Base-by-base conservation (phyloP, 202 grass and related monocot species). In the Saccharum hybrid region DNA sequence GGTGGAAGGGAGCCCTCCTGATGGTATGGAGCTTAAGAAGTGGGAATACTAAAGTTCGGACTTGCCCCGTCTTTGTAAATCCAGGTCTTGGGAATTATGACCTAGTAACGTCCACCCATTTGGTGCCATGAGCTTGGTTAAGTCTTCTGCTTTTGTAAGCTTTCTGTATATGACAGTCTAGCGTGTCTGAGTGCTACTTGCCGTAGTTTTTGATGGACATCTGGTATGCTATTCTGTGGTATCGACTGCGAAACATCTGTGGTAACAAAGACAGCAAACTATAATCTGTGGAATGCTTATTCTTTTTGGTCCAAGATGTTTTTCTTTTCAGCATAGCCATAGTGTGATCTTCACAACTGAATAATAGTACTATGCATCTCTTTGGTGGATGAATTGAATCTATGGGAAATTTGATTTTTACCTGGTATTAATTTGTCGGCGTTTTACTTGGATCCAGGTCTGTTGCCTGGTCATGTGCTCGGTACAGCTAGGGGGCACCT, bases 11-110 rank as follows among this genome's bases (percentile, higher is more conserved):
- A 99, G 91, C 86, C 96, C 96, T 31, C 96, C 96, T 45, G 93
- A 99, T 73, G 96, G 96, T 19, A 96, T 99, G 96, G 91, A 96
- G 65, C 62, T 99, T n/a, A 99, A 90, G 81, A 96, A 92, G 77
- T 96, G 96, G 96, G 87, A 99, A 75, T 75, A 83, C 33, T 99
- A 71, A 83, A 60, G 54, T 33, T 66, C 60, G 66, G 75, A 46
- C 16, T 23, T 19, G 28, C 9, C 68, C 66, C 68, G 45, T 90
- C 52, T n/a, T 86, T 36, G 88, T 90, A 90, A 80, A 90, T 87
- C 63, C 19, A 8, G 69, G 19, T 86, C 40, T 86, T 33, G 18
- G 21, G 5, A 41, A 70, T 70, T 51, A 45, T 83, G 51, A 70
- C 48, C 77, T 86, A 28, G 61, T 63, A 38, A 30, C 67, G 48